Evolutionary conservation across 1,284 basidiomycete genomes (phyloP), one percentile per base, ranked within the genome.

Genomic region (Calocybe gambosa): DNA sequence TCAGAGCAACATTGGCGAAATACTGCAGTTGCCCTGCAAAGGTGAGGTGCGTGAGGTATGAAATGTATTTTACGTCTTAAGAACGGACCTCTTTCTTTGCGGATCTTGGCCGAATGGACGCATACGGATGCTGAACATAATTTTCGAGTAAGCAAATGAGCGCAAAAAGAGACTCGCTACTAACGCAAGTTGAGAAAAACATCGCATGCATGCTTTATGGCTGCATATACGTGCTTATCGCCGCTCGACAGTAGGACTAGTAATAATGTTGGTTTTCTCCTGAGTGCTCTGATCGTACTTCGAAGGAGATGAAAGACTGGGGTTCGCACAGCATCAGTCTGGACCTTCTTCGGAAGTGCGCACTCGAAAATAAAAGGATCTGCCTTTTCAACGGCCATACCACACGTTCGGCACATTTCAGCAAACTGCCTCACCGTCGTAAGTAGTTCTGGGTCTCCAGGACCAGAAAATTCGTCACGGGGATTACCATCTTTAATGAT

Each of bases 1-100:
- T 89, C 42, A 88, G 65, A 0, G 83, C 82, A 20, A 89, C 83
- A 56, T 89, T 90, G 31, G 83, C 82, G 50, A 77, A 87, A 58
- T 88, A 89, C 54, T 86, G 83, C 19, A 71, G 53, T 61, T 83
- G 80, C 0, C 80, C 80, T 74, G 36, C 8, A 7, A 39, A 33
- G 34, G 39, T 4, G 25, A n/a, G 26, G 15, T 34, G 43, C 13
- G 16, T 49, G 18, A 34, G 31, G 5, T 16, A 15, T n/a, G 4
- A 34, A 38, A 38, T 15, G 25, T 74, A 33, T 73, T 48, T 15
- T 18, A 63, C 28, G 69, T 52, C 64, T 68, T 43, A 59, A 62
- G 39, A 59, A 47, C 60, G 67, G 59, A 58, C 77, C 77, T 55
- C 64, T 76, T 47, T 81, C 75, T 57, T 79, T 79, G 43, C 72